These are phyloP conservation scores for Daldinia vernicosa DNA, from an alignment of 495 filamentous ascomycete genomes.

Conservation along the genomic window DNA sequence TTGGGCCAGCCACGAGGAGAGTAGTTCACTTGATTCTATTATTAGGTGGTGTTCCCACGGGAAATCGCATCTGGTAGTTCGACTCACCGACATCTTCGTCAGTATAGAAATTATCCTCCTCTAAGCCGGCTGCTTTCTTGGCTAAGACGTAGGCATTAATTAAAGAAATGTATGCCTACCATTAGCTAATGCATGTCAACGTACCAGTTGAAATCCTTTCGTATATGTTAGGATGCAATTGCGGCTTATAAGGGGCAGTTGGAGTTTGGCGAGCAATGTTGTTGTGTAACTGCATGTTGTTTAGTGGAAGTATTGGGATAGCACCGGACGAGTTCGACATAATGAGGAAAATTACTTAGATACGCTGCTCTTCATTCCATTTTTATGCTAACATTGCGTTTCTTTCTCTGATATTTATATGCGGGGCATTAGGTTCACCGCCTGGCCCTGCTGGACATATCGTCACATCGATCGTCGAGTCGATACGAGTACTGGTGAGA, in stretches of 20 bases:
- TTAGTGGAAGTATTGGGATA: constrained; percentile 1
- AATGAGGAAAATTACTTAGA: neutral
- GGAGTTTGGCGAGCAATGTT: neutral
- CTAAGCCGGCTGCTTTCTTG: constrained; percentile 4
- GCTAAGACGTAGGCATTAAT: constrained; percentile 14
- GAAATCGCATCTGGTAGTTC: neutral
- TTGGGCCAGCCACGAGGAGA: constrained; percentile 23
- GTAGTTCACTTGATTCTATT: constrained; percentile 8
- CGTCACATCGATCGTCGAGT: constrained; percentile 17
- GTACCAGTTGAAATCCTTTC: constrained; percentile 17
- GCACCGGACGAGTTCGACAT: constrained; percentile 15
- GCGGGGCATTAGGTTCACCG: neutral
- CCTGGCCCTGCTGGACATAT: constrained; percentile 3
- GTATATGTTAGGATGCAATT: constrained; percentile 16
- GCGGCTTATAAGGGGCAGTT: constrained; percentile 11
- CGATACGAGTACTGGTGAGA: neutral
- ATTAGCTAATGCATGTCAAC: neutral
- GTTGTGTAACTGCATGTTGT: constrained; percentile 10
- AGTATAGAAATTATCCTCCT: constrained; percentile 25
- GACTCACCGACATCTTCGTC: constrained; percentile 33
- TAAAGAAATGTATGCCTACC: neutral
- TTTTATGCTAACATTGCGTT: neutral
- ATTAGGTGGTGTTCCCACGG: neutral
- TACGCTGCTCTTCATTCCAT: neutral
- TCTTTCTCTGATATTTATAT: constrained; percentile 13